Conservation (phyloP, 1,284 basidiomycete species). For the Cryptococcus amylolentus region DNA sequence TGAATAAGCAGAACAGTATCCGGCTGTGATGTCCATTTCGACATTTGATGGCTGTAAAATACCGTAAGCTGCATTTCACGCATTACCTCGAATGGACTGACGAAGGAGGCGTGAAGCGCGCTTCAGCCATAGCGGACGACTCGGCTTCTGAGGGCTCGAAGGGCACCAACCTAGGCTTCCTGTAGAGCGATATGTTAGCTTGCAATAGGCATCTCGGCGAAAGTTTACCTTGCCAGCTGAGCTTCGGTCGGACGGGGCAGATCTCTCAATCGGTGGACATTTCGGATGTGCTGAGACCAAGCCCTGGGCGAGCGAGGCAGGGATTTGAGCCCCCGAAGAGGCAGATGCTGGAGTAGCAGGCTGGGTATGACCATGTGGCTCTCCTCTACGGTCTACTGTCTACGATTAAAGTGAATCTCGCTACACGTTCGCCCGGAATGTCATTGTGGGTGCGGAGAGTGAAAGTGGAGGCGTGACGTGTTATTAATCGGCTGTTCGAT, state of each 20-base stretch:
- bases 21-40: constrained; percentile 35
- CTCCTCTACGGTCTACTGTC: no score
- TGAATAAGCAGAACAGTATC: constrained; percentile 53
- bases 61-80: background rate
- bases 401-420: no score
- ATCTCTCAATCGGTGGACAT: constrained; percentile 29
- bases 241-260: constrained; percentile 18
- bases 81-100: background rate
- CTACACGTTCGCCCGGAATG: no score
- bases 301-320: background rate
- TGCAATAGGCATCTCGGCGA: background rate
- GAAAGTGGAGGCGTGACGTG: background rate
- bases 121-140: constrained; percentile 20
- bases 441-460: background rate
- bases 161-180: constrained; percentile 16
- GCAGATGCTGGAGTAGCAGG: no score
- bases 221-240: constrained; percentile 18
- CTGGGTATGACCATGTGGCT: no score
- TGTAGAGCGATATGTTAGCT: background rate
- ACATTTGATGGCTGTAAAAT: constrained; percentile 25
- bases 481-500: background rate
- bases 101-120: constrained; percentile 13
- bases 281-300: background rate
- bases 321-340: no score
- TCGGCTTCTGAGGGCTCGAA: constrained; percentile 15